Evolutionary conservation across 1,139 yeast species (phyloP).

Genomic region (Scheffersomyces illinoinensis): DNA sequence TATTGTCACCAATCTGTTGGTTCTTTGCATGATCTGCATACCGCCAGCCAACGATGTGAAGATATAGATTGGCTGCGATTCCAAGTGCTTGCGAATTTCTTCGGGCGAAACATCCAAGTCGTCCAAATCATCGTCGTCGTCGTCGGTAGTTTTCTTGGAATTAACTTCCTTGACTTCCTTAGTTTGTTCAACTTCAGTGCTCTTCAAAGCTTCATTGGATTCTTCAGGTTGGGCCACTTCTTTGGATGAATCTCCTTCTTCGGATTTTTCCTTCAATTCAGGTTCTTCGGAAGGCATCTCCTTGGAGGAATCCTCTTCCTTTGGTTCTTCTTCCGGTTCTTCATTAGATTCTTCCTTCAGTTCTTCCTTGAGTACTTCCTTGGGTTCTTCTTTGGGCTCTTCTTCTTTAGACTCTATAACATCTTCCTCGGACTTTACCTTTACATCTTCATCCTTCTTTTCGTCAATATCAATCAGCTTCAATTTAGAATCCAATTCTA

Average conservation of each 20-base stretch:
- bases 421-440: conserved; percentile 6
- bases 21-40: conserved; percentile 77
- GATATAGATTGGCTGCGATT: conserved; percentile 64
- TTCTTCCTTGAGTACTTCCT: background rate
- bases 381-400: background rate
- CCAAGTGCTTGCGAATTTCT: conserved; percentile 47
- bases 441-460: background rate
- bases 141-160: conserved; percentile 8
- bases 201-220: conserved; percentile 1
- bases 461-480: background rate
- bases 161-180: conserved; percentile 5
- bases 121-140: conserved; percentile 29
- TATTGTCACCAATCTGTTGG: conserved; percentile 75
- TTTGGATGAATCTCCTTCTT: background rate
- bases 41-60: conserved; percentile 92
- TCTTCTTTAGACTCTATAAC: background rate
- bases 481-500: background rate
- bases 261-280: conserved; percentile 6
- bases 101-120: conserved; percentile 45
- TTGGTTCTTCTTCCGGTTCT: background rate
- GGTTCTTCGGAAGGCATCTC: too few species aligned
- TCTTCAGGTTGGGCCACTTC: background rate
- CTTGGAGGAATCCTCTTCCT: too few species aligned
- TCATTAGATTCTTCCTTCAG: background rate
- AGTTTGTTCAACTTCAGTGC: background rate